Base-by-base conservation (phyloP, 2,329 filamentous ascomycete species). In the Biscogniauxia sp. region DNA sequence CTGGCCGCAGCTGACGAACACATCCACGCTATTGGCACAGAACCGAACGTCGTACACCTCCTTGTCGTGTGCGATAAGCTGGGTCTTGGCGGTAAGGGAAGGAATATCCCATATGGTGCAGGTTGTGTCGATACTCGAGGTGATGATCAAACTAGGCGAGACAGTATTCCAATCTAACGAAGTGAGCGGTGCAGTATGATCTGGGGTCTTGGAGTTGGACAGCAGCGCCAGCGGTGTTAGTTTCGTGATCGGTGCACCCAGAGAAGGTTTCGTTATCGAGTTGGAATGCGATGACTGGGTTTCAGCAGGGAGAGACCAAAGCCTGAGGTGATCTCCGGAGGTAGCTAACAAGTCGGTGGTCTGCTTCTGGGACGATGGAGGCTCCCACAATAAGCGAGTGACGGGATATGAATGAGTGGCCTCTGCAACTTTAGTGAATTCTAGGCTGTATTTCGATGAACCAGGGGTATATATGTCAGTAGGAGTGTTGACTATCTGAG, bases 101-200 rank as follows among this genome's bases (percentile, higher is more conserved):
- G 95, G 95, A 59, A 99, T 99, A 75, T 99, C 95, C 95, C 95
- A 99, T 67, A 99, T 99, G 4, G 95, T 99, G 78, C 95, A 99
- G 5, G 95, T 99, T 1, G 95, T 99, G 73, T 99, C 95, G 72
- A 99, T 99, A 75, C 93, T 98, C 3, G 93, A 97, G 0, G 95
- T 99, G 71, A 99, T 99, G 73, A 99, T 99, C 57, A 99, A 82
- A 74, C 94, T 97, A 0, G 95, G 95, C 23, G 93, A 97, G 56
- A 99, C 89, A 1, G 92, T 96, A 72, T 99, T 99, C 95, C 95
- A 99, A 75, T 99, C 95, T 53, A 99, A 82, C 17, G 93, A 97
- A 1, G 95, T 99, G 61, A 99, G 86, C 20, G 95, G 95, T 15
- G 95, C 95, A 5, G 95, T 99, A 73, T 99, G 96, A 72, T 99